Base-by-base conservation (phyloP, 768 basidiomycete genomes). In the Porphyrellus cyaneotinctus region DNA sequence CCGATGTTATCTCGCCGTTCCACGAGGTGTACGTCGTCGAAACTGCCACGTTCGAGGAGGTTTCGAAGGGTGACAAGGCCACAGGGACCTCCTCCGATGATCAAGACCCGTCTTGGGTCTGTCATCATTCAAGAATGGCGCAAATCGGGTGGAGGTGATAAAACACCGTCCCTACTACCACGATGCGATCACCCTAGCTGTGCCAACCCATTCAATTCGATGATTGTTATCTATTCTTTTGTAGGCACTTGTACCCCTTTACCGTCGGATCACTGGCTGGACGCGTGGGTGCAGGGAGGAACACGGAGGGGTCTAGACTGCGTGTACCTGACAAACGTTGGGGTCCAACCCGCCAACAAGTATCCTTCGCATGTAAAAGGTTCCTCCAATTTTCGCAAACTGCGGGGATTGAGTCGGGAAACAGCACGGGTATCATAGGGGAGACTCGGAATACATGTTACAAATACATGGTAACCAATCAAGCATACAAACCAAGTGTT, bases 21-120 rank as follows among this genome's bases (percentile, higher is more conserved):
- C 6, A 74, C 75, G 0, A 78, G 64, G 39, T 74, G 72, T 0
- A 80, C 78, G 18, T 67, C 65, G 1, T 72, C 73, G 24, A 78
- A 78, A 0, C 67, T 33, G 11, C 74, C 77, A 2, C 70, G 65
- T 39, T 73, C 66, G n/a, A 69, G 43, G 23, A 79, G 63, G 53
- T 81, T 81, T n/a, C 78, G 74, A 18, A 79, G 71, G 15, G 76
- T 64, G 6, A 79, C 76, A 4, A 81, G 70, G 5, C 79, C 78
- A 52, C 73, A 66, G 13, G 77, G 72, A 2, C 79, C 79, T 1
- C 73, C 78, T 14, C 78, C 78, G 20, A 81, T 65, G 48, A 81
- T 58, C 11, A 81, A 69, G 32, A 78, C 47, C 2, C 63, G 53
- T 38, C 32, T 58, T 23, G 18, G 43, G 18, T 20, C 11, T 35